Evolutionary conservation across 257 asterid species (phyloP), one percentile per base, ranked within the genome.

Genomic region (Henckelia pumila): DNA sequence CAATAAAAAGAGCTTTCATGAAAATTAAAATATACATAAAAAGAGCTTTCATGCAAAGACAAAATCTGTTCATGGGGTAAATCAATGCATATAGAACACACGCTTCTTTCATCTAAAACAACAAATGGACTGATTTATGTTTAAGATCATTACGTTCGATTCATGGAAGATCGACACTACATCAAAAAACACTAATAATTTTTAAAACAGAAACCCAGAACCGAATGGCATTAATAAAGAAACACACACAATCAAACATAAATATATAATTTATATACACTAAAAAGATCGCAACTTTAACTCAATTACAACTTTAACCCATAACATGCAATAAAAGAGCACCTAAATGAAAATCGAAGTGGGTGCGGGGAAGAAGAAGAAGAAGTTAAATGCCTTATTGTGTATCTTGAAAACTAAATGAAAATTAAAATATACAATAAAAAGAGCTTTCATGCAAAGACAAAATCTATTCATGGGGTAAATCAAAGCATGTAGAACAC

Each of bases 261-360:
- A 7, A 29, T 1, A 1, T 59, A 24, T 59, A 59, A 40, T 40
- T 40, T 25, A 25, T 11, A 24, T 33, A 6, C 64, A 59, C 16
- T 40, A 13, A 61, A 69, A 78, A 71, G 64, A 67, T 67, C 71
- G 74, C 56, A 44, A 53, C 64, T 78, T 73, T 44, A 68, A 71
- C 69, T 47, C 75, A 72, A 74, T 67, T 57, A 58, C 67, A 35
- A 72, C 74, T 61, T 24, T 63, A 65, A 62, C 21, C 50, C 61
- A 71, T 24, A 50, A 52, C 77, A 74, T 68, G 78, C 73, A 80
- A 30, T 63, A 67, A 75, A 78, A 71, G 69, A 78, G 64, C 8
- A 26, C 73, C 83, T 79, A 71, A 65, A 59, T 50, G 23, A 23
- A 28, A 59, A 73, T 57, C 53, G 66, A 75, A 70, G 79, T 65